Evolutionary conservation across 2,329 filamentous ascomycete species (phyloP), one percentile per base, ranked within the genome.

Genomic region (Arthrobotrys conoides): DNA sequence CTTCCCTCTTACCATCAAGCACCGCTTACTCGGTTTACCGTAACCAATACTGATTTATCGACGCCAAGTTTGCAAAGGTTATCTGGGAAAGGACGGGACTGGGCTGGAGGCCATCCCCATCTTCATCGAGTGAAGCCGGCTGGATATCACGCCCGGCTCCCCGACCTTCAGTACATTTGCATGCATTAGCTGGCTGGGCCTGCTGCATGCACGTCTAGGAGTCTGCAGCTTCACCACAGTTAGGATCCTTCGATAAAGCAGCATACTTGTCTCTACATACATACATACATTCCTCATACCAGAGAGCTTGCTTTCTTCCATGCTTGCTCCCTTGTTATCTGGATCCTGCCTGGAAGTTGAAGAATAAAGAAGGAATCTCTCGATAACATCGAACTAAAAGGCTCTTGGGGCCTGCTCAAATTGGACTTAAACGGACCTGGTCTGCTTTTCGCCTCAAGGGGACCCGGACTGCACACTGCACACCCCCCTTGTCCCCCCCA

Each of bases 401-500:
- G 20, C 46, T 18, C 30, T 36, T 30, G 61, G 36, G 59, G 51
- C 70, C 70, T 73, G 61, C 51, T 66, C 36, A 18, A 61, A 67
- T 61, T 66, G 69, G 61, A 65, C 66, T 66, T 59, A 66, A 59
- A 66, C 66, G 48, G 59, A 71, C 66, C 63, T 61, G 53, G 61
- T 41, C 57, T 48, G 36, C 48, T 68, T 61, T 59, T 77, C 72
- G 72, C 67, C 73, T 71, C 73, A 61, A 71, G 67, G 59, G 73
- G 53, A 61, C 65, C 72, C 44, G 55, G 59, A 67, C 61, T 38
- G 67, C 67, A 70, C 33, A 44, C n/a, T 46, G 44, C 44, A 46
- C 44, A 46, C 44, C 72, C 73, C 57, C 72, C 73, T 77, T 77
- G 73, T 77, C 73, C 67, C 70, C 49, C 73, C 73, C 73, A 77